A percentile compares a stretch with the other conserved stretches of the same genome.
Conservation (phyloP, 805 yeast genomes). For the Metschnikowia baotianmanensis region DNA sequence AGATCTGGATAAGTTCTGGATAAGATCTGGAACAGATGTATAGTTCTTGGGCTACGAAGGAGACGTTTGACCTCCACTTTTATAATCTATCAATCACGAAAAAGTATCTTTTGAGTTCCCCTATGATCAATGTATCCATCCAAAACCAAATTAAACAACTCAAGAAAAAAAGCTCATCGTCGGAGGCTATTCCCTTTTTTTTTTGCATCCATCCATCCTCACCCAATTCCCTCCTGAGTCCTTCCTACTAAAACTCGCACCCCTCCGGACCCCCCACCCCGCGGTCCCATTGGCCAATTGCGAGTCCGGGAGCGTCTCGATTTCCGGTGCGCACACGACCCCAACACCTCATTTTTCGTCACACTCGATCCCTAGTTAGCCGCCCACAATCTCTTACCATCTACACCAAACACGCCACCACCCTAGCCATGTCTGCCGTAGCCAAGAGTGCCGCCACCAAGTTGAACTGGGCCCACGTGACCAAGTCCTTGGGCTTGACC, state of each 20-base stretch:
- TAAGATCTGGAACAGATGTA: too few relatives aligned
- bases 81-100: too few relatives aligned
- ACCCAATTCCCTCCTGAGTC: not conserved
- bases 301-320: not conserved
- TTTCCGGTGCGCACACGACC: constrained; percentile 15
- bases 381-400: not conserved
- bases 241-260: not conserved
- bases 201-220: too few relatives aligned
- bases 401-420: not conserved
- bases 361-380: not conserved
- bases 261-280: not conserved
- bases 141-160: too few relatives aligned
- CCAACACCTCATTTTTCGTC: constrained; percentile 1
- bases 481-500: constrained; percentile 83
- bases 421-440: constrained; percentile 27
- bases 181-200: too few relatives aligned
- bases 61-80: too few relatives aligned
- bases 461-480: constrained; percentile 93
- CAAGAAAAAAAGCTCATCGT: too few relatives aligned
- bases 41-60: too few relatives aligned
- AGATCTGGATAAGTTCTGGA: too few relatives aligned
- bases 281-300: constrained; percentile 19
- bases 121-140: too few relatives aligned
- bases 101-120: too few relatives aligned
- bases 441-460: constrained; percentile 72